These are phyloP conservation scores for Lasiosphaeris hirsuta DNA, from an alignment of 495 filamentous ascomycete genomes.

Conservation along the genomic window DNA sequence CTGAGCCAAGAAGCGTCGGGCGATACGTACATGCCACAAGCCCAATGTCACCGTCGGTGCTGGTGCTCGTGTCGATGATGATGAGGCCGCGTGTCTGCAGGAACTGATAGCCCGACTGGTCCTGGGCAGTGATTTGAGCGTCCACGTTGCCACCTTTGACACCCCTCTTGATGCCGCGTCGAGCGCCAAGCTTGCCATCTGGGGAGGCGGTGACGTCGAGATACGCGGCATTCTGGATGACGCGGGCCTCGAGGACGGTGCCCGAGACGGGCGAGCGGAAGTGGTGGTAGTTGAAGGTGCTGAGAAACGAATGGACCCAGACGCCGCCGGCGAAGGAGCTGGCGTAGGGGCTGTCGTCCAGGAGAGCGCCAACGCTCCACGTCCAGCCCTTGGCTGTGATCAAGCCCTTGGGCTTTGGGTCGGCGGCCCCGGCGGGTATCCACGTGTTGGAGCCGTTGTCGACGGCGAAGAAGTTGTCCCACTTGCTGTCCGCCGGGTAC, in stretches of 20 bases:
- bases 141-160: no score
- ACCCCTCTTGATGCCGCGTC: no score
- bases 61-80: background rate
- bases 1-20: no score
- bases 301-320: constrained; percentile 1
- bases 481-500: constrained; percentile 7
- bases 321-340: background rate
- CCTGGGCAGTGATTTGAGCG: no score
- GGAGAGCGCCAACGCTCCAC: background rate
- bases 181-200: no score
- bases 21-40: constrained; percentile 1
- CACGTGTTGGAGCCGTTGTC: background rate
- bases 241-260: background rate
- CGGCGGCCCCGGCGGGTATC: no score
- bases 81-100: constrained; percentile 5
- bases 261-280: constrained; percentile 4
- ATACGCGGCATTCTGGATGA: constrained; percentile 8
- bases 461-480: background rate
- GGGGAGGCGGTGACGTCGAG: no score
- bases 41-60: background rate
- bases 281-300: constrained; percentile 7
- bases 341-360: background rate
- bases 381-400: constrained; percentile 1
- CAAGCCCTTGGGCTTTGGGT: no score
- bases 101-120: constrained; percentile 11